Evolutionary conservation across 2,329 filamentous ascomycete genomes (phyloP), one percentile per base, ranked within the genome.

Genomic region (Fusarium sp.): DNA sequence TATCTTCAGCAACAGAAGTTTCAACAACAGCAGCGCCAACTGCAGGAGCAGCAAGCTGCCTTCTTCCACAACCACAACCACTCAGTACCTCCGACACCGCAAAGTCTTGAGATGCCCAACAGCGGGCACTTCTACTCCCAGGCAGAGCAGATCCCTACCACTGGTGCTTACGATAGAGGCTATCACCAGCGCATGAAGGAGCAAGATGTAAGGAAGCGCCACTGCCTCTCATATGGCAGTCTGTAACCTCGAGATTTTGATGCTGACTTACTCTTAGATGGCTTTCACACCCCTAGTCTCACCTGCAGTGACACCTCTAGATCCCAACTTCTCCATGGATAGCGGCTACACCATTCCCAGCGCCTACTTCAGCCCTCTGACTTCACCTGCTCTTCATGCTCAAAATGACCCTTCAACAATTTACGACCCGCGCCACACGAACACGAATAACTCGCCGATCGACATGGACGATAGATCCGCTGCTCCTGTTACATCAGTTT

Each of bases 311-410:
- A 95, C 92, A 3, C 92, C 93, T 24, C 85, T 94, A 53, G 93
- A 95, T 75, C 85, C 88, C 44, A 89, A 91, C 70, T 94, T 93
- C 77, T 84, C 86, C 47, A 82, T 88, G 64, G 87, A 89, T 25
- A 81, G 80, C 32, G 82, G 83, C 50, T 93, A 89, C 73, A 86
- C 87, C 8, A 85, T 92, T 6, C 90, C 91, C 0, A 88, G 88
- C 38, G 88, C 91, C 34, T 95, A 94, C 81, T 95, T 96, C 78
- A 96, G 92, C 76, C 93, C 93, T 12, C 84, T 96, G 51, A 94
- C 92, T 8, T 96, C 93, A 18, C 93, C 93, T 2, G 92, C 92
- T 6, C 83, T 96, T 20, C 91, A 92, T 78, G 91, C 92, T 10
- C 74, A 76, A 38, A 76, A 75, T 38, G 74, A 76, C 27, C 18